Conservation (phyloP, 2,329 filamentous ascomycete genomes). For the Aspergillus fijiensis region DNA sequence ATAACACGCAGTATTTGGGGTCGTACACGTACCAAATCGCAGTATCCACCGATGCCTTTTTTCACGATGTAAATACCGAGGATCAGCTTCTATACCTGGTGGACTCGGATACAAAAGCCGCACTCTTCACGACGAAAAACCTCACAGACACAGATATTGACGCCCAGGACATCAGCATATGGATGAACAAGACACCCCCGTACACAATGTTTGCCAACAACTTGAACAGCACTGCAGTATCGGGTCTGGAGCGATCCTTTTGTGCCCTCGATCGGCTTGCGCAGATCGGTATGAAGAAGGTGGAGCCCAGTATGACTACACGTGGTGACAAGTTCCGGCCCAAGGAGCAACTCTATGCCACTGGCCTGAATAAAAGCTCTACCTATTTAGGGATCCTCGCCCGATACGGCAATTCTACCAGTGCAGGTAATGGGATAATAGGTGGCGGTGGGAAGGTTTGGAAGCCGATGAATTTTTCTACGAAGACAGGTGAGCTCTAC, state of each 20-base stretch:
- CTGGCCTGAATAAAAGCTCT: slow-evolving; percentile 68
- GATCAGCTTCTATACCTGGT: slow-evolving; percentile 69
- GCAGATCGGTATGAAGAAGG: slow-evolving; percentile 60
- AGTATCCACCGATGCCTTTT: slow-evolving; percentile 75
- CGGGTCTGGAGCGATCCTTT: slow-evolving; percentile 74
- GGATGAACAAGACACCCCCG: slow-evolving; percentile 60
- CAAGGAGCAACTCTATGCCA: slow-evolving; percentile 86
- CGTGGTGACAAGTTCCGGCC: slow-evolving; percentile 66
- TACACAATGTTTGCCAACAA: slow-evolving; percentile 78
- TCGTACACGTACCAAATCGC: slow-evolving; percentile 79
- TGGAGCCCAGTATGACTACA: slow-evolving; percentile 65
- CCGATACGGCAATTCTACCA: slow-evolving; percentile 56
- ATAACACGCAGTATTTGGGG: slow-evolving; percentile 61
- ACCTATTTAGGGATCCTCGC: slow-evolving; percentile 73
- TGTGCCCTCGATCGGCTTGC: slow-evolving; percentile 73
- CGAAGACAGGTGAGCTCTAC: slow-evolving; percentile 65
- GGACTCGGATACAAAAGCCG: slow-evolving; percentile 77
- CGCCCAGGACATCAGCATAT: slow-evolving; percentile 52
- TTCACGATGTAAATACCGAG: slow-evolving; percentile 59
- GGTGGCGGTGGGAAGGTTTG: slow-evolving; percentile 78
- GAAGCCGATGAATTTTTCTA: slow-evolving; percentile 68
- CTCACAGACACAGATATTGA: slow-evolving; percentile 52
- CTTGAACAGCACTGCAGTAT: slow-evolving; percentile 56
- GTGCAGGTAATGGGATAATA: slow-evolving; percentile 54
- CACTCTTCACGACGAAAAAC: slow-evolving; percentile 75